Evolutionary conservation across 2,329 filamentous ascomycete species (phyloP).

Genomic region (Exserohilum rostratum): DNA sequence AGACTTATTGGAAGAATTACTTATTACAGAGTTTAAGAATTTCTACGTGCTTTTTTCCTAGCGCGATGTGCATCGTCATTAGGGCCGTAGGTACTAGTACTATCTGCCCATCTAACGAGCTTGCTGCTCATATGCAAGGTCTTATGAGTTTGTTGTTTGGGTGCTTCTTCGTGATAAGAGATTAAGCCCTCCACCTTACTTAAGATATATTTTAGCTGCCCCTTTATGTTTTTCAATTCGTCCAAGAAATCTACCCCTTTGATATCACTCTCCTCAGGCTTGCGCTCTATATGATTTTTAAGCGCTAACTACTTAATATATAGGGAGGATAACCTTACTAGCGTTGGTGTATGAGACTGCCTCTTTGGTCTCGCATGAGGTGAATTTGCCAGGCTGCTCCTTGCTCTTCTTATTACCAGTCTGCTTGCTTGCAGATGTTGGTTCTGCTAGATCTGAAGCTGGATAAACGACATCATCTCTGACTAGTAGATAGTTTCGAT

Average conservation of each 20-base stretch:
- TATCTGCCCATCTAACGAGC: neutral
- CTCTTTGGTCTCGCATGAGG: neutral
- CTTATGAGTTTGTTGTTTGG: neutral
- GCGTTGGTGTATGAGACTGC: neutral
- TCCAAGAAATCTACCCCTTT: neutral
- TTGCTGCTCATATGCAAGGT: neutral
- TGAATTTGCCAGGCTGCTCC: neutral
- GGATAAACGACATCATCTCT: conserved; percentile 1
- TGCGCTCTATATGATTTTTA: neutral
- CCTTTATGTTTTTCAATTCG: neutral
- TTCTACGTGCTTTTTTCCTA: neutral
- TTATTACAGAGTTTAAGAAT: neutral
- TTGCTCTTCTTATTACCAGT: neutral
- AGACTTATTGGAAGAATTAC: neutral
- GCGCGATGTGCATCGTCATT: neutral
- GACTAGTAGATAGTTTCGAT: neutral
- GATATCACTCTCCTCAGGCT: neutral
- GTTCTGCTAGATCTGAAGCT: neutral
- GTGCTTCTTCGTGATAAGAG: neutral
- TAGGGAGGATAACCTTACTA: neutral
- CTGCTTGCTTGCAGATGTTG: neutral
- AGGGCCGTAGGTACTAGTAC: neutral
- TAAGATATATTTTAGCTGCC: neutral
- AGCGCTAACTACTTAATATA: neutral
- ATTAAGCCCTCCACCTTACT: neutral